A percentile compares a stretch with the other conserved stretches of the same genome.
phyloP scores from a whole-genome alignment of 2,329 filamentous ascomycete species.

The Ascochyta lentis region DNA sequence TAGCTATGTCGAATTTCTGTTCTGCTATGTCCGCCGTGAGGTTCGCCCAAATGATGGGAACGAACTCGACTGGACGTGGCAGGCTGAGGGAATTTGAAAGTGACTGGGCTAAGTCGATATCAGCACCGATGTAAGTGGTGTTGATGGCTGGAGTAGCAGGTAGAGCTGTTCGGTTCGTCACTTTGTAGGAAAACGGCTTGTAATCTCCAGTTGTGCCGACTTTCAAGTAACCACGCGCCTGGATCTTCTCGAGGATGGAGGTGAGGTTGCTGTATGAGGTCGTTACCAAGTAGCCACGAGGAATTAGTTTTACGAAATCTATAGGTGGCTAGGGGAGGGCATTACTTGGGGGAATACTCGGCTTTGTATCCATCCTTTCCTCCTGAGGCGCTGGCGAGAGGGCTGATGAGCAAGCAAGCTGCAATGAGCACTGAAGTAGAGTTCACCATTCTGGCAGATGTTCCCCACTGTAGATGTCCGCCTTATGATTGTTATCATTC shows the following conservation, averaged over 20 bases:
- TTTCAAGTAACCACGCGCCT: constrained; percentile 21
- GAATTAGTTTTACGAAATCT: no score
- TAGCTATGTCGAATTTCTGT: constrained; percentile 20
- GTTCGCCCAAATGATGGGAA: constrained; percentile 20
- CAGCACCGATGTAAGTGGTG: constrained; percentile 22
- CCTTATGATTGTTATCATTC: no score
- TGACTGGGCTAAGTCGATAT: constrained; percentile 17
- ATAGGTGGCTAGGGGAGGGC: no score
- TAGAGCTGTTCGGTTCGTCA: constrained; percentile 17
- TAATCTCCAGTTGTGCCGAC: constrained; percentile 26
- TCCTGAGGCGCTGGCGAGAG: background rate
- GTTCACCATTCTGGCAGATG: background rate
- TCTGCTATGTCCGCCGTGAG: constrained; percentile 10
- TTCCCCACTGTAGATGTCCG: no score
- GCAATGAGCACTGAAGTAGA: background rate
- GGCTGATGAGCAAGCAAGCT: background rate
- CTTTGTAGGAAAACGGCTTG: constrained; percentile 25
- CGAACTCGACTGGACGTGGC: constrained; percentile 14
- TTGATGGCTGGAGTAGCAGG: constrained; percentile 16
- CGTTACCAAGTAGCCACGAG: background rate
- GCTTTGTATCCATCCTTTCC: background rate
- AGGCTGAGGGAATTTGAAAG: constrained; percentile 20
- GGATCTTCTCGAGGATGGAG: constrained; percentile 19
- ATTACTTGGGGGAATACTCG: background rate
- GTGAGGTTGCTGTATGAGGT: constrained; percentile 10